These are phyloP conservation scores for Podila clonocystis DNA, from an alignment of 192 early-diverging fungal species.

Conservation along the genomic window DNA sequence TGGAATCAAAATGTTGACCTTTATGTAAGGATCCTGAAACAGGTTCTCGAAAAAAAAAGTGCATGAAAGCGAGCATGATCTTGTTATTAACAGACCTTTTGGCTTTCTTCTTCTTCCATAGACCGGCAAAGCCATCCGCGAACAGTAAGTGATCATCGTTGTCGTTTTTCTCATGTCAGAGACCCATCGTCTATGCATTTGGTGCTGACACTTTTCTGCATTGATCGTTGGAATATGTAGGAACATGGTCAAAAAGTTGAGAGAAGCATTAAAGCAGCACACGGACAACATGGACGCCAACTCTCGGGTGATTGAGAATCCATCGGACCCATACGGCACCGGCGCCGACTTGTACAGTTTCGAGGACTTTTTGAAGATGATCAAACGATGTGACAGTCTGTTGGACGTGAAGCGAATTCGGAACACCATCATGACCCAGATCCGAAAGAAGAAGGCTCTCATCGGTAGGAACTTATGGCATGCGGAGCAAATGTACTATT, in stretches of 20 bases:
- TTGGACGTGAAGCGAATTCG: constrained; percentile 70
- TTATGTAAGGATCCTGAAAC: constrained; percentile 53
- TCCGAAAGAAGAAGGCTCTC: constrained; percentile 69
- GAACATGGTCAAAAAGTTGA: constrained; percentile 77
- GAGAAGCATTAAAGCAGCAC: constrained; percentile 74
- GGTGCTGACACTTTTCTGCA: neutral
- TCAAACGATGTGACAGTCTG: constrained; percentile 71
- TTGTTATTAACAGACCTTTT: neutral
- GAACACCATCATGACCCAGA: constrained; percentile 78
- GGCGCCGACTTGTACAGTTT: constrained; percentile 62
- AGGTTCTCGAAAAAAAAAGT: neutral
- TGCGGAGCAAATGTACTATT: neutral
- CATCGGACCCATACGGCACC: constrained; percentile 15
- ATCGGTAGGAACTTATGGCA: constrained; percentile 51
- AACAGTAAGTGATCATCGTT: constrained; percentile 55
- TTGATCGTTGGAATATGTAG: constrained; percentile 17
- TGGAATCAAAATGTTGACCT: constrained; percentile 85
- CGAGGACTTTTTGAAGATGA: constrained; percentile 79
- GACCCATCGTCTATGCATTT: no score
- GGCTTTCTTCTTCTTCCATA: constrained; percentile 7
- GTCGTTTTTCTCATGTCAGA: no score
- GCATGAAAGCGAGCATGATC: neutral
- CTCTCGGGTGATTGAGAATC: constrained; percentile 3
- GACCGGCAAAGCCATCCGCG: constrained; percentile 59
- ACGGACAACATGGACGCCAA: constrained; percentile 56